A percentile compares a stretch with the other conserved stretches of the same genome.
Conservation (phyloP, 331 rosid species). For the Arachis monticola region DNA sequence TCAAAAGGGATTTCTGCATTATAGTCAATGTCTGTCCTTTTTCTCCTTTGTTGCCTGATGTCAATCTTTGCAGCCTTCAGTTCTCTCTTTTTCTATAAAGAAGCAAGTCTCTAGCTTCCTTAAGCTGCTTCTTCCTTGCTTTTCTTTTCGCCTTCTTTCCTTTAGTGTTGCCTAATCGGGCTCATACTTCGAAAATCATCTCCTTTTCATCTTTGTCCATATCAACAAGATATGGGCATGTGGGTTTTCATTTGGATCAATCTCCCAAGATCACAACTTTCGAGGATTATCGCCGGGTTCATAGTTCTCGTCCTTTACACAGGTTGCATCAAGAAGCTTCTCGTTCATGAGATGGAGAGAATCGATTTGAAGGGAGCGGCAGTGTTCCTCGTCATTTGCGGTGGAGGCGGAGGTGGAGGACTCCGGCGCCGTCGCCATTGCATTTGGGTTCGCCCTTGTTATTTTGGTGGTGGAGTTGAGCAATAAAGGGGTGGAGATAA, state of each 20-base stretch:
- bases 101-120: conserved; percentile 95
- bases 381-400: conserved; percentile 7
- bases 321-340: conserved; percentile 89
- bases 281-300: conserved; percentile 94
- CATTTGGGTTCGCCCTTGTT: conserved; percentile 38
- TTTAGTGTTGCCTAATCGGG: conserved; percentile 87
- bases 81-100: conserved; percentile 86
- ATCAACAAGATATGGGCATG: conserved; percentile 93
- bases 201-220: conserved; percentile 98
- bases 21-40: conserved; percentile 88
- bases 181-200: conserved; percentile 96
- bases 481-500: too few relatives aligned
- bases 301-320: conserved; percentile 88
- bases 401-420: conserved; percentile 32
- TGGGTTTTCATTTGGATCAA: conserved; percentile 88
- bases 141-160: conserved; percentile 94
- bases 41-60: conserved; percentile 77
- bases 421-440: conserved; percentile 54
- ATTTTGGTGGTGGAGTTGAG: not conserved
- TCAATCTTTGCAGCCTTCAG: conserved; percentile 93
- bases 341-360: conserved; percentile 65
- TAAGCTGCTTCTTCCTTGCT: conserved; percentile 95
- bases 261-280: conserved; percentile 89
- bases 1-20: conserved; percentile 91
- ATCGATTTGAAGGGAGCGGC: conserved; percentile 34